Conservation (phyloP, 257 asterid species). For the Nicotiana knightiana region DNA sequence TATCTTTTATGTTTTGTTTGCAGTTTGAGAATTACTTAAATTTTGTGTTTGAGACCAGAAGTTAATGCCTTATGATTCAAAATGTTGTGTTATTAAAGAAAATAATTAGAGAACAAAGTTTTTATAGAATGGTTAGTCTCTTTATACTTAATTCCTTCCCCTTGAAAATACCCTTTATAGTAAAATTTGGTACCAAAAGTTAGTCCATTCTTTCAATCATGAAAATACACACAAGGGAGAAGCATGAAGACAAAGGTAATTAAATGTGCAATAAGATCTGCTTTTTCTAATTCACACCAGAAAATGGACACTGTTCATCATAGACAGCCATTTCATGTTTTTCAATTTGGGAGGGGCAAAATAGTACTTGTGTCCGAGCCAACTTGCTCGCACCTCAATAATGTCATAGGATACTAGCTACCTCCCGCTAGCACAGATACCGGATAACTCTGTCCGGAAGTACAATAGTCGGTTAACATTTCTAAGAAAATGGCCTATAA, state of each 20-base stretch:
- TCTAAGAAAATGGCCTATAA: neutral
- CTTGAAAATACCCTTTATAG: neutral
- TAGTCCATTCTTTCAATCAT: neutral
- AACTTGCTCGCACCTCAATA: neutral
- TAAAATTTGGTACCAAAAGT: neutral
- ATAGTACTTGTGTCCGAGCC: neutral
- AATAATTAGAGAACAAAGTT: no score
- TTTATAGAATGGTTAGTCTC: neutral
- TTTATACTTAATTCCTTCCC: neutral
- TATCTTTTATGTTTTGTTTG: neutral
- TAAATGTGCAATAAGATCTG: neutral
- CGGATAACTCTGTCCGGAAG: neutral
- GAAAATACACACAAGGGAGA: neutral
- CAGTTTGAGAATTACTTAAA: neutral
- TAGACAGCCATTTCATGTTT: neutral
- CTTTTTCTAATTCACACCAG: no score
- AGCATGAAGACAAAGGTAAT: neutral
- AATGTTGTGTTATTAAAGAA: neutral
- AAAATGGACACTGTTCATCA: neutral
- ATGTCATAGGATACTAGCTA: neutral
- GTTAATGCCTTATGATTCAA: neutral
- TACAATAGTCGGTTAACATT: neutral
- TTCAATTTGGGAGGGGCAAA: neutral
- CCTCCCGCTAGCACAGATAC: neutral
- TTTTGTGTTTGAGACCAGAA: neutral